These are phyloP conservation scores for Jasminum sambac DNA, from an alignment of 257 asterid genomes.

Conservation along the genomic window DNA sequence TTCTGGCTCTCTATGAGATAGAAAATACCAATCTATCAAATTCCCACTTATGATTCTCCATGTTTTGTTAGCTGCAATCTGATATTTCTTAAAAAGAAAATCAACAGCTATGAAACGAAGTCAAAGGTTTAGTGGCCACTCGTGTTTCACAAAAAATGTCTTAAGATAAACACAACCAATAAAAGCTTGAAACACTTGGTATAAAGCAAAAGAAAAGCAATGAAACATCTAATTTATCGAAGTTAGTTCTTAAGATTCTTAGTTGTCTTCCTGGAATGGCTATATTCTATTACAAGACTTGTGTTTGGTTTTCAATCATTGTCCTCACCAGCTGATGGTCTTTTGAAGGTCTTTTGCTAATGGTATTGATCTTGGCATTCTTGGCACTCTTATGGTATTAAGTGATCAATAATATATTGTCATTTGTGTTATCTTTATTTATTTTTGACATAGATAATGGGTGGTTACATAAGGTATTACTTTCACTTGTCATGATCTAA, in stretches of 20 bases:
- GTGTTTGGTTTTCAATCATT: slow-evolving; percentile 49
- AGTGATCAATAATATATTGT: too few species aligned
- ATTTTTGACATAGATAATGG: too few species aligned
- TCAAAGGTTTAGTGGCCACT: background rate
- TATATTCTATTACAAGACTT: slow-evolving; percentile 27
- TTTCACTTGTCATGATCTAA: too few species aligned
- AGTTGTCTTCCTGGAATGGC: slow-evolving; percentile 25
- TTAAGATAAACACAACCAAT: background rate
- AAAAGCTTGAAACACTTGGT: background rate
- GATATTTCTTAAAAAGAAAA: too few species aligned
- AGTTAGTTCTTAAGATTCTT: slow-evolving; percentile 32
- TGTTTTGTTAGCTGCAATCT: slow-evolving; percentile 9
- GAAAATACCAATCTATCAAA: slow-evolving; percentile 30
- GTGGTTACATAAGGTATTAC: too few species aligned
- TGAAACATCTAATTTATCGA: background rate
- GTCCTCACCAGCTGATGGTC: slow-evolving; percentile 61
- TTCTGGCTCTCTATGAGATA: background rate
- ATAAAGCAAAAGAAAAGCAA: background rate
- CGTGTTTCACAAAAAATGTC: too few species aligned
- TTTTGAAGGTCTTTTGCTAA: too few species aligned
- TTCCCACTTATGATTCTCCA: slow-evolving; percentile 24
- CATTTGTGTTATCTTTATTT: too few species aligned
- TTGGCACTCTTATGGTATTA: too few species aligned
- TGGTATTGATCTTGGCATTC: too few species aligned
- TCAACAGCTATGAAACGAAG: background rate